Percentiles rank a stretch among this genome's conserved stretches.
phyloP scores from a whole-genome alignment of 805 yeast species.

The Metschnikowia rubicola region DNA sequence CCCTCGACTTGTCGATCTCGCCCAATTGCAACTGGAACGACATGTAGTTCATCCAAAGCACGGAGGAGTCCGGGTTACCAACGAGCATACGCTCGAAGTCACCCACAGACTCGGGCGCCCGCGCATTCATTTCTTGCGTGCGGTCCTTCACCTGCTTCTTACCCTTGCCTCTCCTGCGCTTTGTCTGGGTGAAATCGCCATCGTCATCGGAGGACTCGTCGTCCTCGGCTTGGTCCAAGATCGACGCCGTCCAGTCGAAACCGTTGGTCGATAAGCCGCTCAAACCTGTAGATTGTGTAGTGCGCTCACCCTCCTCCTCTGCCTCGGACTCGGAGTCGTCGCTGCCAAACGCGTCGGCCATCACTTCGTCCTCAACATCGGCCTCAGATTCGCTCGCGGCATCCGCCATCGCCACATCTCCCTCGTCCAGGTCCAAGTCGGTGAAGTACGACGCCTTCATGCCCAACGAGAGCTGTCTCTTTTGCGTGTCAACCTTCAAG shows the following conservation, averaged over 20 bases:
- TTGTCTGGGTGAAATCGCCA: slow-evolving; percentile 53
- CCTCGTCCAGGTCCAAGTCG: slow-evolving; percentile 30
- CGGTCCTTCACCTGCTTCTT: slow-evolving; percentile 64
- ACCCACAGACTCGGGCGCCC: slow-evolving; percentile 85
- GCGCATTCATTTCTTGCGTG: slow-evolving; percentile 77
- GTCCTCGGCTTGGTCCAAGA: slow-evolving; percentile 74
- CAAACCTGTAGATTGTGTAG: slow-evolving; percentile 15
- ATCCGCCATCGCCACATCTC: slow-evolving; percentile 14
- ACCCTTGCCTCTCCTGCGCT: slow-evolving; percentile 44
- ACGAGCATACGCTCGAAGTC: slow-evolving; percentile 91
- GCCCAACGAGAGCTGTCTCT: slow-evolving; percentile 80
- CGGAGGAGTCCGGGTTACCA: slow-evolving; percentile 91
- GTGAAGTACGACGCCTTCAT: slow-evolving; percentile 90
- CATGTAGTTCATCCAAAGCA: slow-evolving; percentile 97
- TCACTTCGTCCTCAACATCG: slow-evolving; percentile 34
- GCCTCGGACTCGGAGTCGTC: slow-evolving; percentile 26
- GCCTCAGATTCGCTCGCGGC: slow-evolving; percentile 5
- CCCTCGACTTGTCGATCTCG: slow-evolving; percentile 92
- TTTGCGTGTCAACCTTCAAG: slow-evolving; percentile 55
- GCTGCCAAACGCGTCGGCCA: slow-evolving; percentile 33
- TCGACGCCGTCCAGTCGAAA: slow-evolving; percentile 94
- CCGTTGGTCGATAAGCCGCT: slow-evolving; percentile 78
- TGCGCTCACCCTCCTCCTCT: slow-evolving; percentile 20
- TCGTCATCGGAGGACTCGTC: slow-evolving; percentile 52
- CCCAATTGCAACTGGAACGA: slow-evolving; percentile 94